These are phyloP conservation scores for Melampsora americana DNA, from an alignment of 1,284 basidiomycete species.

Conservation along the genomic window DNA sequence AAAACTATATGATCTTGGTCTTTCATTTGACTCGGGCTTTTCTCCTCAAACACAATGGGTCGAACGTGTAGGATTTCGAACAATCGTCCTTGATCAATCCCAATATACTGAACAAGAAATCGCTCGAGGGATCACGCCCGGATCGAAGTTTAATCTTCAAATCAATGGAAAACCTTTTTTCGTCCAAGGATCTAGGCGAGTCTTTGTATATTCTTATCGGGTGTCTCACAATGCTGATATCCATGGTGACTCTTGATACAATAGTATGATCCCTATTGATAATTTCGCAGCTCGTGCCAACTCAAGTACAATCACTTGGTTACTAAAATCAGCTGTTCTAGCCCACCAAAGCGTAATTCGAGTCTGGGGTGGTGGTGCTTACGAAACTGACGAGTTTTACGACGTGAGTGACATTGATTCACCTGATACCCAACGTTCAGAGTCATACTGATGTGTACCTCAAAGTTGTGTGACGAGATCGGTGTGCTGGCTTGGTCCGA, in stretches of 20 bases:
- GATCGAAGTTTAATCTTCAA: slow-evolving; percentile 47
- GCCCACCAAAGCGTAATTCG: slow-evolving; percentile 49
- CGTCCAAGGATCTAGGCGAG: slow-evolving; percentile 48
- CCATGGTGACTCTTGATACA: neutral
- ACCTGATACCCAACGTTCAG: neutral
- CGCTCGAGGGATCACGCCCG: slow-evolving; percentile 44
- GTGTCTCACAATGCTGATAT: neutral
- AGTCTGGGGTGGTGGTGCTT: slow-evolving; percentile 51
- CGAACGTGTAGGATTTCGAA: slow-evolving; percentile 48
- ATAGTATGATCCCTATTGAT: slow-evolving; percentile 42
- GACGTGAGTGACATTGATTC: slow-evolving; percentile 20
- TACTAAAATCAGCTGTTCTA: slow-evolving; percentile 45
- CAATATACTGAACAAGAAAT: slow-evolving; percentile 45
- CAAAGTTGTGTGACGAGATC: slow-evolving; percentile 62
- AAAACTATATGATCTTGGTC: slow-evolving; percentile 46
- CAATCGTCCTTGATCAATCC: slow-evolving; percentile 48
- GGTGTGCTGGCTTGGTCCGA: slow-evolving; percentile 67
- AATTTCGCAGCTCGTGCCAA: slow-evolving; percentile 29
- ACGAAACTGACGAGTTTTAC: slow-evolving; percentile 47
- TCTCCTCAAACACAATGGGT: slow-evolving; percentile 28
- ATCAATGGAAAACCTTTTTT: slow-evolving; percentile 48
- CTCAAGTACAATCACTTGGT: slow-evolving; percentile 46
- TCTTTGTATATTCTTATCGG: slow-evolving; percentile 37
- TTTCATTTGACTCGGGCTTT: slow-evolving; percentile 42
- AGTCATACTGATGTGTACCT: slow-evolving; percentile 57